These are phyloP conservation scores for Psilocybe cubensis DNA, from an alignment of 768 basidiomycete species.

Conservation along the genomic window DNA sequence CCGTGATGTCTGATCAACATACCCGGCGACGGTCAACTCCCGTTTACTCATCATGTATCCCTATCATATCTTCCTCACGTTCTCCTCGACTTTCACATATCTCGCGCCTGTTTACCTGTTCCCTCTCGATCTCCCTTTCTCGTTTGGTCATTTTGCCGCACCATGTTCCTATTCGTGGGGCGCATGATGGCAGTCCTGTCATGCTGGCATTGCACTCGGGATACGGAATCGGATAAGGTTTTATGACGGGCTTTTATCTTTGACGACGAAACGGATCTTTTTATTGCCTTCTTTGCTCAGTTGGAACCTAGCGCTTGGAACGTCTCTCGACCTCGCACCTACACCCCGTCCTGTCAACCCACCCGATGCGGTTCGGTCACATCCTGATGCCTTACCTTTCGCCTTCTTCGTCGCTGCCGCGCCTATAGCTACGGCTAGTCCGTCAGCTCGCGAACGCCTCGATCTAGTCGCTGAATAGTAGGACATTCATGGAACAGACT, in stretches of 20 bases:
- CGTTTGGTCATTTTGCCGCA: constrained; percentile 12
- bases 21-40: constrained; percentile 18
- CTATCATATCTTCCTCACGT: constrained; percentile 13
- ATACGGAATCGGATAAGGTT: constrained; percentile 23
- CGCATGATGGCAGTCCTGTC: constrained; percentile 20
- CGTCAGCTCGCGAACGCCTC: constrained; percentile 21
- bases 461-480: constrained; percentile 20
- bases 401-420: constrained; percentile 21
- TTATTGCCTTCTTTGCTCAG: constrained; percentile 19
- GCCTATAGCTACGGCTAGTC: constrained; percentile 30
- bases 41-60: constrained; percentile 8
- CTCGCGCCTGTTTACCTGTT: constrained; percentile 19
- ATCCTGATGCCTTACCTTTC: neutral
- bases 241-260: constrained; percentile 25
- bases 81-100: constrained; percentile 13
- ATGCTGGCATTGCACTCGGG: constrained; percentile 11
- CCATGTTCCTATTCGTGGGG: constrained; percentile 20
- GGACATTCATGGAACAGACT: constrained; percentile 7
- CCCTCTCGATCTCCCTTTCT: constrained; percentile 26
- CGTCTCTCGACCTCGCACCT: neutral
- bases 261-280: constrained; percentile 25
- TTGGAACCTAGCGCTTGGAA: constrained; percentile 1
- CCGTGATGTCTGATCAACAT: constrained; percentile 32
- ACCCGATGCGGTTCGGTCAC: constrained; percentile 10
- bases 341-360: constrained; percentile 6